Evolutionary conservation across 805 yeast genomes (phyloP), one percentile per base, ranked within the genome.

Genomic region (Schwanniomyces occidentalis): DNA sequence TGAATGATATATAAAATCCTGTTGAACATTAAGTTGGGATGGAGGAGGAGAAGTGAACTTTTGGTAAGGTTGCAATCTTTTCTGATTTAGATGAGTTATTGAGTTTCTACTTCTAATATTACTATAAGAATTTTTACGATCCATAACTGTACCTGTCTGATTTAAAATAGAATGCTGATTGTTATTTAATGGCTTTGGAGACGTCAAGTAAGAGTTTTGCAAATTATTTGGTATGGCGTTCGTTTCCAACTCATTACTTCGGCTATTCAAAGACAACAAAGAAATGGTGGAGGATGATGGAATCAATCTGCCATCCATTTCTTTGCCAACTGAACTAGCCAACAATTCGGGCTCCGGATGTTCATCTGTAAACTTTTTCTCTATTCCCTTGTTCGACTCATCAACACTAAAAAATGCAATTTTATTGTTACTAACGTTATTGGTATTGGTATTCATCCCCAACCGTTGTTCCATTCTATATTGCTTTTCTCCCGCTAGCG

Each of bases 271-370:
- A 3, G 69, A 63, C 8, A 68, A 50, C 3, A 68, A 48, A 16
- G 71, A 63, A 4, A 68, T 68, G 8, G 69, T 58, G 13, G 71
- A 65, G 6, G 69, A 58, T n/a, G 69, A 62, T 8, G 73, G 73
- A 16, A 68, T 61, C 29, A 68, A 37, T 17, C 63, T 45, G 3
- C 73, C 74, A 19, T 60, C 63, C 15, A 52, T 48, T 28, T 68
- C 71, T 27, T 61, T 60, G 3, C 71, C 73, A 4, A 65, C 73
- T 0, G 71, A 63, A 8, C 66, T 62, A 1, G 74, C 73, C 23
- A 67, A 47, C 17, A 69, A 48, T 37, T 61, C 62, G 1, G 74
- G 74, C 34, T 69, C 74, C 4, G 73, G 74, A 39, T 68, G 74
- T 16, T 63, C 71, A 29, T 56, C 58, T 6, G 54, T 35, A 27